A percentile compares a stretch with the other conserved stretches of the same genome.
Evolutionary conservation across 148 eudicot species (phyloP).

Genomic region (Spergularia bocconei): DNA sequence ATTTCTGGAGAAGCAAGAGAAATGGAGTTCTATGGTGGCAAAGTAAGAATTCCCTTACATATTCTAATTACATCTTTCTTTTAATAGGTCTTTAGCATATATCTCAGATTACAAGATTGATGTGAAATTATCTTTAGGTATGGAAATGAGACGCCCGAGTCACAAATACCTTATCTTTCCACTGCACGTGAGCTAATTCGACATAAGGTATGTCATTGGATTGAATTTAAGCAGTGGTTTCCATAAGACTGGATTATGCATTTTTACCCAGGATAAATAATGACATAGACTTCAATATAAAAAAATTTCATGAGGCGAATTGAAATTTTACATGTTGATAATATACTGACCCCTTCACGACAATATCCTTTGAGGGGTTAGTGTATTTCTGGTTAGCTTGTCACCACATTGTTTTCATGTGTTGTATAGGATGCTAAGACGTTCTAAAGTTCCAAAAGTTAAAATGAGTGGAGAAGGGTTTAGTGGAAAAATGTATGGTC

Average conservation of each 20-base stretch:
- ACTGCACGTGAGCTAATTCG: conserved; percentile 58
- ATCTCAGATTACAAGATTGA: conserved; percentile 5
- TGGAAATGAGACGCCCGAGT: conserved; percentile 48
- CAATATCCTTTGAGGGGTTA: no score
- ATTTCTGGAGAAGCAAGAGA: conserved; percentile 70
- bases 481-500: no score
- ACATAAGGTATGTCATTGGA: conserved; percentile 51
- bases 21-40: conserved; percentile 36
- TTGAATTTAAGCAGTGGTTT: not conserved
- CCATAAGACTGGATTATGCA: not conserved
- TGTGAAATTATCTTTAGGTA: conserved; percentile 36
- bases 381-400: no score
- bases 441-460: no score
- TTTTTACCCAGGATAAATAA: no score
- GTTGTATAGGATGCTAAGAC: no score
- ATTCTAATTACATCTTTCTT: not conserved
- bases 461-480: no score
- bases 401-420: no score
- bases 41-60: conserved; percentile 37
- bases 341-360: no score
- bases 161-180: conserved; percentile 59
- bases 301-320: no score
- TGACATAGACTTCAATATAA: no score
- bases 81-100: conserved; percentile 7
- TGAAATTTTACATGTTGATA: no score